phyloP scores from a whole-genome alignment of 2,329 filamentous ascomycete genomes.

The Penicillium sp. region DNA sequence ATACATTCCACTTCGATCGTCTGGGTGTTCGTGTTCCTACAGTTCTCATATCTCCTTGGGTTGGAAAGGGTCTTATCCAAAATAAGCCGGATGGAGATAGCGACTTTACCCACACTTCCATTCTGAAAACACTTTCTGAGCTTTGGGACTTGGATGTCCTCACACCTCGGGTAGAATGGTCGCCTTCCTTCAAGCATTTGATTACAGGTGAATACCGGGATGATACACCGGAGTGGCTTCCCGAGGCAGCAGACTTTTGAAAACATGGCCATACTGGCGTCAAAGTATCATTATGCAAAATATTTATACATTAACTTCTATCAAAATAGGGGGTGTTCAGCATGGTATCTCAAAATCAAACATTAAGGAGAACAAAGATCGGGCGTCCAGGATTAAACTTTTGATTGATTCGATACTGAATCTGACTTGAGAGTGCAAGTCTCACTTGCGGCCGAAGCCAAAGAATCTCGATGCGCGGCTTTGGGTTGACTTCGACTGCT shows the following conservation, averaged over 20 bases:
- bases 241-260: constrained; percentile 26
- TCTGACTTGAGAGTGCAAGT: background rate
- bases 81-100: constrained; percentile 37
- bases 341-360: background rate
- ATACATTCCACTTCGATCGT: constrained; percentile 34
- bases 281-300: background rate
- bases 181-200: constrained; percentile 39
- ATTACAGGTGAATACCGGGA: constrained; percentile 24
- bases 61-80: constrained; percentile 43
- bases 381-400: background rate
- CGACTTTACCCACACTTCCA: constrained; percentile 48
- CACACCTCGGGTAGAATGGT: constrained; percentile 39
- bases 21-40: constrained; percentile 34
- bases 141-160: constrained; percentile 45
- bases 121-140: constrained; percentile 44
- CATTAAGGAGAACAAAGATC: background rate
- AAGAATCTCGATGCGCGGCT: constrained; percentile 5
- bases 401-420: background rate
- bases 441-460: constrained; percentile 2
- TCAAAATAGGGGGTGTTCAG: background rate
- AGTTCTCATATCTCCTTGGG: constrained; percentile 40
- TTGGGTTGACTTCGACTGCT: constrained; percentile 13
- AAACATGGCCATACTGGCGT: background rate
- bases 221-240: constrained; percentile 28
- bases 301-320: background rate